Evolutionary conservation across 768 basidiomycete genomes (phyloP).

Genomic region (Thelephora aurantiotincta): DNA sequence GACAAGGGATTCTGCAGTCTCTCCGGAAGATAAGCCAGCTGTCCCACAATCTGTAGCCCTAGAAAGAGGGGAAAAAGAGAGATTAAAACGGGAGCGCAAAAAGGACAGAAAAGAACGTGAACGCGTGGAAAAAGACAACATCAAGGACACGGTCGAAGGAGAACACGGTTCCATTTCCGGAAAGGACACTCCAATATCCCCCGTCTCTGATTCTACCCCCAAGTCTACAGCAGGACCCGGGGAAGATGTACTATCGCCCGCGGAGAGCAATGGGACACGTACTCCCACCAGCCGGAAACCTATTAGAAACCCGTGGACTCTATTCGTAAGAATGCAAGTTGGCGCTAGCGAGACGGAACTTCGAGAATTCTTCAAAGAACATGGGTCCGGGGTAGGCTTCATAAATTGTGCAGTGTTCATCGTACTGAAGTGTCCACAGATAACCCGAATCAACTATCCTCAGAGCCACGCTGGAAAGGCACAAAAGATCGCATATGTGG

Average conservation of each 20-base stretch:
- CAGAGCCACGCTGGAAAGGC: conserved; percentile 30
- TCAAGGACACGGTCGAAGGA: conserved; percentile 19
- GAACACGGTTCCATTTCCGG: conserved; percentile 21
- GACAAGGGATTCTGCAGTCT: conserved; percentile 16
- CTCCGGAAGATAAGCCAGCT: conserved; percentile 22
- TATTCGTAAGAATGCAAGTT: conserved; percentile 58
- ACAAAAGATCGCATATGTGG: conserved; percentile 64
- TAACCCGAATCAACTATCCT: conserved; percentile 56
- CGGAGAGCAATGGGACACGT: conserved; percentile 45
- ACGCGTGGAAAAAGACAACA: conserved; percentile 27
- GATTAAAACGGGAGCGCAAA: conserved; percentile 44
- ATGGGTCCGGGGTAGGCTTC: conserved; percentile 45
- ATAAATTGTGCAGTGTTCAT: neutral
- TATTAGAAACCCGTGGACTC: conserved; percentile 67
- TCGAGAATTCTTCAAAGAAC: conserved; percentile 64
- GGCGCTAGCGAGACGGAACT: conserved; percentile 49
- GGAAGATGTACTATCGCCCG: conserved; percentile 15
- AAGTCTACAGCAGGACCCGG: conserved; percentile 5
- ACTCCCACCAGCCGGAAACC: conserved; percentile 59
- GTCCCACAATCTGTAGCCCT: conserved; percentile 9
- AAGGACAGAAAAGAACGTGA: conserved; percentile 50
- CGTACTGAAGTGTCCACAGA: conserved; percentile 22
- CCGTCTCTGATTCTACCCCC: neutral
- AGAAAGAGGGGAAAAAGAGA: conserved; percentile 44
- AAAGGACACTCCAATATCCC: conserved; percentile 21